Base-by-base conservation (phyloP, 306 rosid species). In the Castanopsis chinensis region DNA sequence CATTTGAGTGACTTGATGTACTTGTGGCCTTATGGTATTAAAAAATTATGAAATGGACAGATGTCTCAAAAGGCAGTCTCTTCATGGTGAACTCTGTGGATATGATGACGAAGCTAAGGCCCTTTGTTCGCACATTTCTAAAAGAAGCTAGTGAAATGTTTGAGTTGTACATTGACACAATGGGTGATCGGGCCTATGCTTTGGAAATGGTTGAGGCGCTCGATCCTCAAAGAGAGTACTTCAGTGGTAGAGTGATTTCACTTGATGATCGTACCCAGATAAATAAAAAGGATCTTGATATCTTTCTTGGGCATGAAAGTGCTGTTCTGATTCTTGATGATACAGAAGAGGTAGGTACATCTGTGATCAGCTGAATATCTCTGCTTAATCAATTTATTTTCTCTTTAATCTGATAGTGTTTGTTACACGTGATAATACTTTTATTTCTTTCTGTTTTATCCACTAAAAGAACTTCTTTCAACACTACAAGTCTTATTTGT, bases 51-150 rank as follows among this genome's bases (percentile, higher is more conserved):
- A 77, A 82, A 79, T 63, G 64, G 21, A 79, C 75, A 91, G 97
- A 90, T 87, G 86, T 85, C 85, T 81, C 91, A 37, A 88, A 88
- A 75, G 98, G 93, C 4, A 91, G 89, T 80, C 92, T 93, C 69
- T 91, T 89, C 81, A 79, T 86, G 76, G 74, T 96, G 86, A 87
- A 96, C 37, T 58, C 70, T 11, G 87, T 96, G 91, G 85, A 69
- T 69, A 96, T 91, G 92, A 90, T 96, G 98, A 96, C 98, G 68
- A 96, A 93, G 84, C 89, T 93, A 81, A 90, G 98, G 87, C 98
- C 98, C n/a, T 91, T 83, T 77, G 93, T 93, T 32, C 93, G 81
- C 64, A 76, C 87, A 11, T 96, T 96, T 89, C 77, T 93, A 37
- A 90, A 90, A 84, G 98, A 93, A 79, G 96, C 92, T 32, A 91